Evolutionary conservation across 108 stramenopile genomes (phyloP).

Genomic region (Asterionellopsis glacialis): DNA sequence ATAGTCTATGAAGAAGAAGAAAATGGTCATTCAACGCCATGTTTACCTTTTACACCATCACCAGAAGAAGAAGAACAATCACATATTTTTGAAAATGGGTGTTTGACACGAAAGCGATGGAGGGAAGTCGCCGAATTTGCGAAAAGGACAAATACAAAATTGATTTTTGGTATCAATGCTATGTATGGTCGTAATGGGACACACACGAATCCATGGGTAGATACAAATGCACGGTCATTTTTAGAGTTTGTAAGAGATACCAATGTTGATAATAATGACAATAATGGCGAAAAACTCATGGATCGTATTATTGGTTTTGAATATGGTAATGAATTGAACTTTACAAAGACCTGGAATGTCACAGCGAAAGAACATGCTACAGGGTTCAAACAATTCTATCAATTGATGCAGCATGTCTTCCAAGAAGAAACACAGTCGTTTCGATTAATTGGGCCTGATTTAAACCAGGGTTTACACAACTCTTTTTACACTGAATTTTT

Average conservation of each 20-base stretch:
- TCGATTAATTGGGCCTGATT: too few relatives aligned
- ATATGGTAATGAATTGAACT: constrained; percentile 6
- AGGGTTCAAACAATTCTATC: constrained; percentile 4
- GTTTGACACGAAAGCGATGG: not conserved
- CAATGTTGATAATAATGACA: too few relatives aligned
- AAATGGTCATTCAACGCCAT: not conserved
- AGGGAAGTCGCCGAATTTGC: not conserved
- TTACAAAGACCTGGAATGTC: not conserved
- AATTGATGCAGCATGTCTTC: not conserved
- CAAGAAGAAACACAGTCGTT: not conserved
- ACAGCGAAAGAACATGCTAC: not conserved
- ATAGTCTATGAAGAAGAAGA: constrained; percentile 2
- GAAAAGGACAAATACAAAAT: too few relatives aligned
- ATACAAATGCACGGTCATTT: too few relatives aligned
- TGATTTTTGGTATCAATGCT: too few relatives aligned
- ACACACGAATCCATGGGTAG: too few relatives aligned
- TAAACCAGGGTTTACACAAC: too few relatives aligned
- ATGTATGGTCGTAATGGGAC: too few relatives aligned
- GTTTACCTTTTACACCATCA: not conserved
- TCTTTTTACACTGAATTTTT: constrained; percentile 1
- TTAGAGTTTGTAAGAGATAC: too few relatives aligned
- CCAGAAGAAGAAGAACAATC: not conserved
- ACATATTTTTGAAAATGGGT: too few relatives aligned
- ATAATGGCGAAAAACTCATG: too few relatives aligned
- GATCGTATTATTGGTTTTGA: constrained; percentile 3